Percentiles rank a stretch among this genome's conserved stretches.
Conservation (phyloP, 306 rosid species). For the Casuarina cunninghamiana region DNA sequence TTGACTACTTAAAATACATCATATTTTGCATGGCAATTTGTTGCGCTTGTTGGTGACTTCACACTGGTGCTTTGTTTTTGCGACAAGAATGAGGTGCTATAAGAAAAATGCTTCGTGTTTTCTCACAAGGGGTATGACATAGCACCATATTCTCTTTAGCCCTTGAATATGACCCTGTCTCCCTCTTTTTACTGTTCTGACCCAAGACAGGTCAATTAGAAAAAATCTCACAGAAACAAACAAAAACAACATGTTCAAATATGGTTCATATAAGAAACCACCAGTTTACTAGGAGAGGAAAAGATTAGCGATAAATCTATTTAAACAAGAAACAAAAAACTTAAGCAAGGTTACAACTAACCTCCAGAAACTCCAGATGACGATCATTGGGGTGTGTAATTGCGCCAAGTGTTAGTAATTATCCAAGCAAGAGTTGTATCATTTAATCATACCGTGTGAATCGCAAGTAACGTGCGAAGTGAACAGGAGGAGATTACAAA, state of each 20-base stretch:
- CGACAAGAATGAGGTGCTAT: no score
- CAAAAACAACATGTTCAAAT: not conserved
- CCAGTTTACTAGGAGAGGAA: conserved; percentile 9
- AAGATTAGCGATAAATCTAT: conserved; percentile 17
- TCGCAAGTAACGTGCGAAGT: no score
- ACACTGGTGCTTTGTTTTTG: no score
- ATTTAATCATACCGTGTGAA: no score
- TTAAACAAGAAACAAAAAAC: conserved; percentile 2
- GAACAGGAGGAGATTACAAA: no score
- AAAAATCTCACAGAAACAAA: conserved; percentile 11
- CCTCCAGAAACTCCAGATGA: conserved; percentile 28
- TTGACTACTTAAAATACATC: no score
- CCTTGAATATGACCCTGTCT: conserved; percentile 16
- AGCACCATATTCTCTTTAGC: conserved; percentile 32
- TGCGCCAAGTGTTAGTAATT: no score
- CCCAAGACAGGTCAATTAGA: conserved; percentile 1
- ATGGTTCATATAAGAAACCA: not conserved
- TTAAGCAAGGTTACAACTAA: conserved; percentile 22
- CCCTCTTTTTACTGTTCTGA: conserved; percentile 41
- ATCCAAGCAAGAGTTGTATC: no score
- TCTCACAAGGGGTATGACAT: conserved; percentile 20
- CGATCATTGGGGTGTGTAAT: no score
- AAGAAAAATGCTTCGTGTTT: no score
- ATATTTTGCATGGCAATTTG: no score
- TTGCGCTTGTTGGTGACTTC: no score